These are phyloP conservation scores for Haplosporangium gracile DNA, from an alignment of 192 early-diverging fungal species.

Conservation along the genomic window DNA sequence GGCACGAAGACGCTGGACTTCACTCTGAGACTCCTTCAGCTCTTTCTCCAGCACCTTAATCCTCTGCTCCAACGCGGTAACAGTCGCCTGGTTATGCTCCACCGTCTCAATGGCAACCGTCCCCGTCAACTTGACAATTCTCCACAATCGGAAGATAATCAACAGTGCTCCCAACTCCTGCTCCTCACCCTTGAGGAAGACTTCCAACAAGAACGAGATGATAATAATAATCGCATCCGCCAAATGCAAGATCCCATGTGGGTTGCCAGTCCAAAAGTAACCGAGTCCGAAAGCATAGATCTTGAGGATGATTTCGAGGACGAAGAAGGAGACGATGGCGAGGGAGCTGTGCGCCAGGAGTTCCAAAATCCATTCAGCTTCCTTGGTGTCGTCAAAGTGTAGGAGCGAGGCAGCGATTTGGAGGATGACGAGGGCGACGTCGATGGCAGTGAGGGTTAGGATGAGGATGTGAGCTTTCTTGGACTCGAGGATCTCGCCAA, in stretches of 20 bases:
- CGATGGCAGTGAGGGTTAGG: conserved; percentile 40
- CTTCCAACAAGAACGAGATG: conserved; percentile 63
- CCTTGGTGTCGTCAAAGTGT: conserved; percentile 22
- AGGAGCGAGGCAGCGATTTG: conserved; percentile 52
- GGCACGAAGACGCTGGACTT: conserved; percentile 43
- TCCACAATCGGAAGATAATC: conserved; percentile 70
- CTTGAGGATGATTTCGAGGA: conserved; percentile 63
- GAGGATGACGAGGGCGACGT: conserved; percentile 52
- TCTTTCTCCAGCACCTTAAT: conserved; percentile 29
- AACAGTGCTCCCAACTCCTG: conserved; percentile 65
- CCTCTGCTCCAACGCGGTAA: background rate
- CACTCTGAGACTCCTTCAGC: conserved; percentile 28
- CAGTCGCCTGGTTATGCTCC: conserved; percentile 26
- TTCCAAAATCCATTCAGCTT: conserved; percentile 56
- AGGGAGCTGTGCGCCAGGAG: conserved; percentile 53
- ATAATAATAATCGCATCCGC: conserved; percentile 64
- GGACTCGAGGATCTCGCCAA: conserved; percentile 52
- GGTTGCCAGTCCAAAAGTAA: conserved; percentile 56
- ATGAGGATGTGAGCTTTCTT: conserved; percentile 47
- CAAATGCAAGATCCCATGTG: conserved; percentile 60
- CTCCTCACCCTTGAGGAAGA: conserved; percentile 65
- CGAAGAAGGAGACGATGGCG: conserved; percentile 61
- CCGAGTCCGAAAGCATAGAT: conserved; percentile 62
- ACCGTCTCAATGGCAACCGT: conserved; percentile 60
- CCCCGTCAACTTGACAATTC: conserved; percentile 64